Percentiles rank a stretch among this genome's conserved stretches.
phyloP scores from a whole-genome alignment of 2,329 filamentous ascomycete genomes.

The Paraphoma chrysanthemicola region DNA sequence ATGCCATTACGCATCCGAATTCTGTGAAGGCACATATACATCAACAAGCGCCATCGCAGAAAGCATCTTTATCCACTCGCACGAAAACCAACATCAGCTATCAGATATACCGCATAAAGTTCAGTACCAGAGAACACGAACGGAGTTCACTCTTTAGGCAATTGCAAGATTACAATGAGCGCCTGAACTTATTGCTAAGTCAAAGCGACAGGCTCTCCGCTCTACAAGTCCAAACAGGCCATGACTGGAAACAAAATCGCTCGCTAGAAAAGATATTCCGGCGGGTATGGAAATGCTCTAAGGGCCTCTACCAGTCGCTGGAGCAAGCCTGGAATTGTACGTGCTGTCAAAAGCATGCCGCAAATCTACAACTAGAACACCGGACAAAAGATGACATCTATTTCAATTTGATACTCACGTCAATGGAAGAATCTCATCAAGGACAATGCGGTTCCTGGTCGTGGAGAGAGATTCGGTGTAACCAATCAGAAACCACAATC shows the following conservation, averaged over 20 bases:
- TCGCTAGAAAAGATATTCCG: slow-evolving; percentile 15
- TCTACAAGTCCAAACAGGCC: slow-evolving; percentile 13
- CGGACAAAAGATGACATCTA: slow-evolving; percentile 19
- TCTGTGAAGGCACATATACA: background rate
- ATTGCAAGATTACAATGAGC: slow-evolving; percentile 24
- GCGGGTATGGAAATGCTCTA: slow-evolving; percentile 17
- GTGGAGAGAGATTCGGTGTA: slow-evolving; percentile 7
- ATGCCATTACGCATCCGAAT: background rate
- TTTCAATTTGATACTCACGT: slow-evolving; percentile 24
- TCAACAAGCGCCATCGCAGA: background rate
- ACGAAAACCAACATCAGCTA: slow-evolving; percentile 8
- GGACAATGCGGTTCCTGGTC: slow-evolving; percentile 7
- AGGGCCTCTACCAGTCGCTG: slow-evolving; percentile 22
- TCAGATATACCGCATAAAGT: slow-evolving; percentile 21
- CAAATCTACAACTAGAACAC: slow-evolving; percentile 29
- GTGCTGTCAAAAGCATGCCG: slow-evolving; percentile 27
- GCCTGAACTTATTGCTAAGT: slow-evolving; percentile 23
- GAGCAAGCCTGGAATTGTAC: slow-evolving; percentile 26
- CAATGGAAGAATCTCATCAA: background rate
- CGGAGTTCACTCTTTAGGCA: slow-evolving; percentile 19
- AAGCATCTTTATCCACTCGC: background rate
- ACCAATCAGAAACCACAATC: background rate
- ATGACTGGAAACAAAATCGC: slow-evolving; percentile 1
- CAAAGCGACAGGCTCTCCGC: slow-evolving; percentile 20
- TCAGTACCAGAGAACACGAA: slow-evolving; percentile 17